Evolutionary conservation across 805 yeast genomes (phyloP), one percentile per base, ranked within the genome.

Genomic region (Spathaspora sp.): DNA sequence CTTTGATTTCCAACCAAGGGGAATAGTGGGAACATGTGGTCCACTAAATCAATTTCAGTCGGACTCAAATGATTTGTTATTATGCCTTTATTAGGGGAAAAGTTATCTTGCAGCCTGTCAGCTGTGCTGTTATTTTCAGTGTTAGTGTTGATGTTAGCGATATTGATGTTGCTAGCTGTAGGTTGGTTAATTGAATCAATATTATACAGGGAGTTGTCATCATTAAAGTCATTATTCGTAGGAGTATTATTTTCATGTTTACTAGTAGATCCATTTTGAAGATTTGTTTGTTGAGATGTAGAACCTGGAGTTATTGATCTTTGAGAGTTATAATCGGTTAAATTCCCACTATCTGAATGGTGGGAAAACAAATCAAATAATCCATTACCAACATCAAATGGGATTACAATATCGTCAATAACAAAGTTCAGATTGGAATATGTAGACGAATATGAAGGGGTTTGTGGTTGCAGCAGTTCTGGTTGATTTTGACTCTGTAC

Each of bases 1-100:
- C 72, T 67, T 44, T 60, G 57, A 42, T 61, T 59, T 7, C 78
- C 79, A 16, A 74, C 71, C 50, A 74, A 60, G 2, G 79, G 77
- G 46, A 73, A 73, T 19, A 74, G 64, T 3, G 79, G 79, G 51
- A 72, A 73, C 68, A 70, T 68, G 47, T 63, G 62, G 47, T 69
- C 72, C 50, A 66, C 64, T 46, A 62, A 48, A 46, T 68, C 70
- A 48, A 64, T 54, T 29, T 62, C 65, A 1, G 60, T 44, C 1
- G 55, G 52, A 35, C 46, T 44, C 10, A 52, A 38, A 38, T 52
- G 49, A 18, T 45, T 45, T 7, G 47, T 18, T 45, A 31, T 17
- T 14, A 12, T 29, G 14, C 31, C 31, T 23, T 23, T 42, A 42
- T 42, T 42, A 3, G 45, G 23, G 14, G 45, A 20, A 10, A 8